Base-by-base conservation (phyloP, 768 basidiomycete species). In the Dentipellis sp. region DNA sequence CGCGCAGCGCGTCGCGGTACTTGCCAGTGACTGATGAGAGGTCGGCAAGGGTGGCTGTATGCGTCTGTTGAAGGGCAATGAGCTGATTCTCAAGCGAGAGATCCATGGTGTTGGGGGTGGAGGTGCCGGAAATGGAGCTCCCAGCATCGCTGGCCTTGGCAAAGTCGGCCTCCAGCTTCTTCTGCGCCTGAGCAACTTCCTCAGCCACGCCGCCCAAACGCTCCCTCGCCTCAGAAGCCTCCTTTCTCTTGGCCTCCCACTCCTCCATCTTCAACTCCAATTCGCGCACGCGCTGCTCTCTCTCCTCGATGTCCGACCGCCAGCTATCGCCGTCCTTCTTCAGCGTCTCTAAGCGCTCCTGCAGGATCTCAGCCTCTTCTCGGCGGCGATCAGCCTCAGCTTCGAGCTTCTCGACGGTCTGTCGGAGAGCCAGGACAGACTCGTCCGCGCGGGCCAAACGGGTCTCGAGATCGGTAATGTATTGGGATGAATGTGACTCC, bases 1-100 rank as follows among this genome's bases (percentile, higher is more conserved):
- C 91, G 50, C 82, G 81, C 34, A 97, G 77, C 16, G 94, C 90
- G 58, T 95, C 89, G 34, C 84, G 84, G 66, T 94, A 97, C 69
- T 94, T 94, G 54, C 73, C 70, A 1, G 86, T 83, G 37, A 97
- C 79, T 1, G 82, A 76, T 7, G 91, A 83, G 38, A 94, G 77
- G 62, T 94, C 91, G 8, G 81, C 74, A 19, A 94, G 77, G 0
- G 90, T 91, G 42, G 85, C 84, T 10, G 82, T 81, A 63, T 93
- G 89, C 3, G 85, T 88, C 65, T 90, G 80, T 65, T 88, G 89
- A n/a, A 98, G 78, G 10, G 80, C 74, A 8, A 81, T 68, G 23
- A 94, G 73, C 68, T 94, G 88, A 19, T 69, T 72, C 63, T 84
- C 80, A 17, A 82, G 65, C 2, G 73, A 68, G 12, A 68, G 65